Evolutionary conservation across 192 early-diverging fungal genomes (phyloP), one percentile per base, ranked within the genome.

Genomic region (Entomortierella parvispora): DNA sequence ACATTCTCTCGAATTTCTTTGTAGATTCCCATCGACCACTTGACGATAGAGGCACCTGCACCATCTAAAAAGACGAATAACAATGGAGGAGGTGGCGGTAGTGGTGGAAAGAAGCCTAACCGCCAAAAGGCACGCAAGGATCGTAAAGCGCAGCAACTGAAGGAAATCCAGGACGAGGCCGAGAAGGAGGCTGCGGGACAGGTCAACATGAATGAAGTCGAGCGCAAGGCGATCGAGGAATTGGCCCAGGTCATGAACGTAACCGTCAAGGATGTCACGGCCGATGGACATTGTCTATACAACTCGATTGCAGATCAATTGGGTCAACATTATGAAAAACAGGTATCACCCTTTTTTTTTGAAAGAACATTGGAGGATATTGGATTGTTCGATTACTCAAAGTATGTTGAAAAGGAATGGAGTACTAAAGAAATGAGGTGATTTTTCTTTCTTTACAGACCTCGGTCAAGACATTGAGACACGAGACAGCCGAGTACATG

Each of bases 231-330:
- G 12, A 90, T 97, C 31, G 81, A 80, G 33, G 82, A 84, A 23
- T 61, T 93, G 14, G 64, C 91, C 14, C 68, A 65, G 11, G 65
- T 64, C 10, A 86, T 91, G 79, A 82, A 77, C n/a, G 80, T 96
- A 40, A 29, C 53, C 11, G 80, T 97, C 11, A 83, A 89, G 44
- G 84, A 91, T 74, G 88, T 98, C 42, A 80, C 78, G 17, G 87
- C 95, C 4, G 95, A 99, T 77, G 97, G 97, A 2, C 97, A 99
- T 79, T 99, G 97, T 71, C 79, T 98, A 43, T 98, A 95, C 81
- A 94, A 94, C 75, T 93, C 96, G 3, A 69, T 98, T 75, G 88
- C 91, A 0, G 91, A 96, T 84, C 96, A 98, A 70, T 57, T 96
- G 2, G 64, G 47, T 33, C 72, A 82, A 31, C 83, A 83, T 68